phyloP scores from a whole-genome alignment of 306 rosid genomes.

The Corylus americana region DNA sequence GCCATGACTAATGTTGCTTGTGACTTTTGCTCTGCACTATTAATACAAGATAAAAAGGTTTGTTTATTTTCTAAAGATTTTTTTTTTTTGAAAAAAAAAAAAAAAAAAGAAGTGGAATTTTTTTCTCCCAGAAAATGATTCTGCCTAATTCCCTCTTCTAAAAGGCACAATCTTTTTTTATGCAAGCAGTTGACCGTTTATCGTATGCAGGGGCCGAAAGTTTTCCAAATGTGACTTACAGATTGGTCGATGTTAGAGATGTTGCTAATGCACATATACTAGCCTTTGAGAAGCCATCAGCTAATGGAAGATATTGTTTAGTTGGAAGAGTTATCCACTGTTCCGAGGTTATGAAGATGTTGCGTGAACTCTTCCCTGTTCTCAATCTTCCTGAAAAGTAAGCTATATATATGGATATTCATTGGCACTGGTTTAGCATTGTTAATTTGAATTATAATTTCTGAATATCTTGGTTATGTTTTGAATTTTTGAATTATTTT shows the following conservation, averaged over 20 bases:
- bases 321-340: constrained; percentile 53
- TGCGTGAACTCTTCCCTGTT: constrained; percentile 53
- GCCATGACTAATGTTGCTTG: neutral
- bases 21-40: neutral
- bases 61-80: no score
- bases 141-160: neutral
- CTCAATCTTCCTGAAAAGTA: constrained; percentile 59
- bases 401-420: constrained; percentile 15
- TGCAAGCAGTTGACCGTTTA: neutral
- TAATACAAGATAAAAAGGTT: neutral
- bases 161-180: neutral
- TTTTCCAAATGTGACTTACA: constrained; percentile 39
- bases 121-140: neutral
- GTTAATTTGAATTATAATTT: no score
- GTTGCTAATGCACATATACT: constrained; percentile 75
- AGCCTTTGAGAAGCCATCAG: constrained; percentile 79
- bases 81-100: no score
- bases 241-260: constrained; percentile 77
- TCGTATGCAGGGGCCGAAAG: constrained; percentile 55
- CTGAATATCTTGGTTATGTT: neutral
- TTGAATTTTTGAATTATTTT: neutral
- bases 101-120: no score
- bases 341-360: constrained; percentile 49
- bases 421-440: neutral
- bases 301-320: constrained; percentile 70